Evolutionary conservation across 2,329 filamentous ascomycete species (phyloP).

Genomic region (Aspergillus hiratsukae): DNA sequence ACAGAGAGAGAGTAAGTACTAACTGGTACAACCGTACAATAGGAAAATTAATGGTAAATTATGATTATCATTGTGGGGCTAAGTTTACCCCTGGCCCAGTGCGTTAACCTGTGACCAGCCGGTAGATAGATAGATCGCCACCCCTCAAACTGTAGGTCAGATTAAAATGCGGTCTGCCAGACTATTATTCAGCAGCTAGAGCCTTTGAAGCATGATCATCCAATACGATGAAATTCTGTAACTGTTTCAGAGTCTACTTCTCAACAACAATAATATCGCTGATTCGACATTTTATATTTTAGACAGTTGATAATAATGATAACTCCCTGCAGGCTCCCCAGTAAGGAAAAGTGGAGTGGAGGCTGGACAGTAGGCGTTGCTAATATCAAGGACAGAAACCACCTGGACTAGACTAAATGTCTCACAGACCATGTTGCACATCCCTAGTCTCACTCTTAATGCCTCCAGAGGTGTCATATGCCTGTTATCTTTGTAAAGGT

Average conservation of each 20-base stretch:
- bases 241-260: not conserved
- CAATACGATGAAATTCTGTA: not conserved
- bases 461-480: not conserved
- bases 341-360: not conserved
- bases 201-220: not conserved
- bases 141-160: not conserved
- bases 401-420: not conserved
- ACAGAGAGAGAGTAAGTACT: not conserved
- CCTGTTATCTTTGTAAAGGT: not conserved
- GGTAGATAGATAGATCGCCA: constrained; percentile 3
- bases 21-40: too few relatives aligned
- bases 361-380: not conserved
- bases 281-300: not conserved
- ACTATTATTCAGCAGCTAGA: not conserved
- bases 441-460: not conserved
- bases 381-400: not conserved
- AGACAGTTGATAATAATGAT: not conserved
- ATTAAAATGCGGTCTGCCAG: not conserved
- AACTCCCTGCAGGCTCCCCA: not conserved
- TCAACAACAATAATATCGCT: not conserved
- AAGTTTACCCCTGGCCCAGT: constrained; percentile 22
- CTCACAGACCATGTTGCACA: not conserved
- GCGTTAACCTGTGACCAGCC: constrained; percentile 7
- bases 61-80: not conserved
- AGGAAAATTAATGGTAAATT: not conserved